Evolutionary conservation across 306 rosid species (phyloP).

Genomic region (Medicago lupulina): DNA sequence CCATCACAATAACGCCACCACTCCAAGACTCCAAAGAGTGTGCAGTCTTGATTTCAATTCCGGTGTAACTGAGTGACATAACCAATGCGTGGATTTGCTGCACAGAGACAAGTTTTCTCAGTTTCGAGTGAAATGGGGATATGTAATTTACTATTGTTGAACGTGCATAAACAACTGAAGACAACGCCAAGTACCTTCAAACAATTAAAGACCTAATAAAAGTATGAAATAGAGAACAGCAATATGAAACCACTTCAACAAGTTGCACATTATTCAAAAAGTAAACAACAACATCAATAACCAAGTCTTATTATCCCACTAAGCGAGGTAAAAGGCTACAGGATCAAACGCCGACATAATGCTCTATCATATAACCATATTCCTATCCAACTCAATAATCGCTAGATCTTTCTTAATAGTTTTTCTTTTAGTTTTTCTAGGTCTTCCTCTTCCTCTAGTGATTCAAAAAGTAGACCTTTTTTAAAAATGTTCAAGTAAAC

Average conservation of each 20-base stretch:
- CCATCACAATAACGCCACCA: conserved; percentile 93
- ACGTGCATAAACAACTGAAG: conserved; percentile 33
- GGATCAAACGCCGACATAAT: no score
- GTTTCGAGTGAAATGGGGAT: conserved; percentile 1
- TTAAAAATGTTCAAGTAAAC: neutral
- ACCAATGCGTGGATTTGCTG: conserved; percentile 95
- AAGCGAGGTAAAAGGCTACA: no score
- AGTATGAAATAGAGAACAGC: conserved; percentile 4
- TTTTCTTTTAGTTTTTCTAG: no score
- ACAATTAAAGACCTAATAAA: conserved; percentile 25
- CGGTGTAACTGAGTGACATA: conserved; percentile 83
- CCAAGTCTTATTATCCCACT: no score
- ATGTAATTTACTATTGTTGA: conserved; percentile 27
- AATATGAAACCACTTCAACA: neutral
- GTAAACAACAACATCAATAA: neutral
- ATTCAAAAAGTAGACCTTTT: no score
- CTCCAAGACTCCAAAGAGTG: conserved; percentile 93
- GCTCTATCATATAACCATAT: no score
- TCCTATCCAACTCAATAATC: no score
- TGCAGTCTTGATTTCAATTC: conserved; percentile 87
- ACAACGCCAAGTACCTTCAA: conserved; percentile 10
- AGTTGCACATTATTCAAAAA: neutral
- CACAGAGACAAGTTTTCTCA: conserved; percentile 38
- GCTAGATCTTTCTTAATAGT: no score
- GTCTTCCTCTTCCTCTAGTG: no score